A percentile compares a stretch with the other conserved stretches of the same genome.
phyloP scores from a whole-genome alignment of 2,329 filamentous ascomycete genomes.

The Massarina eburnea region DNA sequence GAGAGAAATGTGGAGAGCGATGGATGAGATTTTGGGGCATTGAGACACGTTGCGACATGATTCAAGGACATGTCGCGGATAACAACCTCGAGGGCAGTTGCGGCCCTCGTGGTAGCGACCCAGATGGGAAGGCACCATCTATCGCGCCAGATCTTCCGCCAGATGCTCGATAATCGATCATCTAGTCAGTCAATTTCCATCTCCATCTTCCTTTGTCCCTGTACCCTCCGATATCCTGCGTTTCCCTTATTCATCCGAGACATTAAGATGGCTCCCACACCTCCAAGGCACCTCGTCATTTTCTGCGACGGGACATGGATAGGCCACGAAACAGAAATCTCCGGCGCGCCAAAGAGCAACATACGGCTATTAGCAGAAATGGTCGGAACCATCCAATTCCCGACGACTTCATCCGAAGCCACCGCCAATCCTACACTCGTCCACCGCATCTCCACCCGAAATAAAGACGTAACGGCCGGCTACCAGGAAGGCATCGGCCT shows the following conservation, averaged over 20 bases:
- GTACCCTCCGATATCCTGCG: too few relatives aligned
- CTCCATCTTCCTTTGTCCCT: too few relatives aligned
- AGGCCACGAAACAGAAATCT: conserved; percentile 34
- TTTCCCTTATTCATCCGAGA: too few relatives aligned
- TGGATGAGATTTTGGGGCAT: conserved; percentile 37
- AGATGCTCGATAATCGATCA: too few relatives aligned
- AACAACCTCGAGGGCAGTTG: too few relatives aligned
- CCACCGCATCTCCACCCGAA: conserved; percentile 21
- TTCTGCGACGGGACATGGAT: conserved; percentile 43
- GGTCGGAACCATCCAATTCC: conserved; percentile 29
- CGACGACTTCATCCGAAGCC: background rate
- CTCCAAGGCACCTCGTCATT: conserved; percentile 28
- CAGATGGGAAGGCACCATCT: too few relatives aligned
- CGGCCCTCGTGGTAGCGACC: too few relatives aligned
- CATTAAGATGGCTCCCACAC: too few relatives aligned
- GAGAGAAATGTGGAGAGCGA: conserved; percentile 38
- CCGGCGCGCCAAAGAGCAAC: conserved; percentile 32
- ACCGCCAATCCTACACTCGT: conserved; percentile 17
- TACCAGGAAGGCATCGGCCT: conserved; percentile 43
- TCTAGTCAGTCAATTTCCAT: too few relatives aligned
- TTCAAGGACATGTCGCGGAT: too few relatives aligned
- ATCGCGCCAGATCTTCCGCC: too few relatives aligned
- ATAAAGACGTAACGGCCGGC: conserved; percentile 35
- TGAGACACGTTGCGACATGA: conserved; percentile 9
- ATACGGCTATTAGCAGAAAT: conserved; percentile 35